phyloP scores from a whole-genome alignment of 2,329 filamentous ascomycete genomes.

The Coniochaeta hoffmannii region DNA sequence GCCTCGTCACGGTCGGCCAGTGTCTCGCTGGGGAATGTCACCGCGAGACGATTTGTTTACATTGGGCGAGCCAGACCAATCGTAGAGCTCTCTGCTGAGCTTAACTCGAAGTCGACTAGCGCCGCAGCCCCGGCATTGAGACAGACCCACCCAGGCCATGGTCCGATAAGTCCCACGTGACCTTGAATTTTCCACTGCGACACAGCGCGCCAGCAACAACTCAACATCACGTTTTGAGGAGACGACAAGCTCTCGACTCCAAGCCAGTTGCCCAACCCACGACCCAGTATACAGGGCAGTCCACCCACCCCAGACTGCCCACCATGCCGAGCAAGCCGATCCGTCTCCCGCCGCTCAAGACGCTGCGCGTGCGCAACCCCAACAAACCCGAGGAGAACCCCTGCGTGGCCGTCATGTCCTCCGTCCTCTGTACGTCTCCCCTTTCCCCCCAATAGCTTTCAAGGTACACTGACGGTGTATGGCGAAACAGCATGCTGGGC shows the following conservation, averaged over 20 bases:
- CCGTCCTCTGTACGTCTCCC: conserved; percentile 41
- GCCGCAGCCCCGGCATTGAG: not conserved
- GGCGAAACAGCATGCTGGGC: conserved; percentile 74
- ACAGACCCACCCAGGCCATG: no score
- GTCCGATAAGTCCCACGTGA: conserved; percentile 3
- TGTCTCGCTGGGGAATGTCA: not conserved
- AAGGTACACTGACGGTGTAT: not conserved
- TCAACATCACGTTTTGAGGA: not conserved
- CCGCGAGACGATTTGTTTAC: conserved; percentile 3
- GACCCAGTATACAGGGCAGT: not conserved
- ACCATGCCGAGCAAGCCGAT: conserved; percentile 34
- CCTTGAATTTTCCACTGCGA: conserved; percentile 6
- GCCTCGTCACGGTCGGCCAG: not conserved
- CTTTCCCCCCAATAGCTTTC: conserved; percentile 10
- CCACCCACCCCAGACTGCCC: not conserved
- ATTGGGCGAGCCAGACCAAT: not conserved
- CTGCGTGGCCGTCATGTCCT: conserved; percentile 49
- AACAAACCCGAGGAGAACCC: conserved; percentile 42
- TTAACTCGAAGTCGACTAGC: not conserved
- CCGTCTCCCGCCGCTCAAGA: conserved; percentile 49
- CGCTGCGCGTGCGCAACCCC: conserved; percentile 46
- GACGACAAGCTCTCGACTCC: not conserved
- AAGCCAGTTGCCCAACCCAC: not conserved
- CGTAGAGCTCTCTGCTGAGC: not conserved
- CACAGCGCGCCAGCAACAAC: no score